phyloP scores from a whole-genome alignment of 257 asterid species.

The Solanum bukasovii region DNA sequence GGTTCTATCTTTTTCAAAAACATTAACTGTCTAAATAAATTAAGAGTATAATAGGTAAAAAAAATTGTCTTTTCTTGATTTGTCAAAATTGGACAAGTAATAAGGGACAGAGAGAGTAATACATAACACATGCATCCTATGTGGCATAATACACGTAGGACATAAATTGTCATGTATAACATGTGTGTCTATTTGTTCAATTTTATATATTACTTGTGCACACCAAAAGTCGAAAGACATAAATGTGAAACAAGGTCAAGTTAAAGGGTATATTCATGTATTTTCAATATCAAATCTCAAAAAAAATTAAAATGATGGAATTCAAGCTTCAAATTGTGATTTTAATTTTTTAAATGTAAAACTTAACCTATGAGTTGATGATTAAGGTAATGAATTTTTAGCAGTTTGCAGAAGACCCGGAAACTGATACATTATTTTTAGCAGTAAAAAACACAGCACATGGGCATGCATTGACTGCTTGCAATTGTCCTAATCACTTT shows the following conservation, averaged over 20 bases:
- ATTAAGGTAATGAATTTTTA: slow-evolving; percentile 25
- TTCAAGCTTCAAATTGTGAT: not conserved
- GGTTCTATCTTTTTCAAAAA: not conserved
- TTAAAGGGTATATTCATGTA: too few relatives aligned
- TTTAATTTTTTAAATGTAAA: not conserved
- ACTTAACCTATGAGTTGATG: not conserved
- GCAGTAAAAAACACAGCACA: slow-evolving; percentile 30
- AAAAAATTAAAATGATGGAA: too few relatives aligned
- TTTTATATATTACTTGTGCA: not conserved
- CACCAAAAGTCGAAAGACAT: too few relatives aligned
- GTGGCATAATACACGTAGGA: not conserved
- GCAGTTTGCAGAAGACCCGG: slow-evolving; percentile 26
- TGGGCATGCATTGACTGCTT: slow-evolving; percentile 14
- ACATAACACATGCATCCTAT: not conserved
- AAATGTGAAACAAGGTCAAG: not conserved
- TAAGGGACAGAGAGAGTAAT: not conserved
- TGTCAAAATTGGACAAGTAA: not conserved
- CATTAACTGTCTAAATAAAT: not conserved
- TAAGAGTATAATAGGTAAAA: not conserved
- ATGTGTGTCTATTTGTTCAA: too few relatives aligned
- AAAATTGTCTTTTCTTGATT: not conserved
- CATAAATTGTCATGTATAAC: accelerated
- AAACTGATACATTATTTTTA: slow-evolving; percentile 1
- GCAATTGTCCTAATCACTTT: not conserved
- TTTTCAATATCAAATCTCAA: not conserved